These are phyloP conservation scores for Irpex sp. DNA, from an alignment of 1,284 basidiomycete genomes.

Conservation along the genomic window DNA sequence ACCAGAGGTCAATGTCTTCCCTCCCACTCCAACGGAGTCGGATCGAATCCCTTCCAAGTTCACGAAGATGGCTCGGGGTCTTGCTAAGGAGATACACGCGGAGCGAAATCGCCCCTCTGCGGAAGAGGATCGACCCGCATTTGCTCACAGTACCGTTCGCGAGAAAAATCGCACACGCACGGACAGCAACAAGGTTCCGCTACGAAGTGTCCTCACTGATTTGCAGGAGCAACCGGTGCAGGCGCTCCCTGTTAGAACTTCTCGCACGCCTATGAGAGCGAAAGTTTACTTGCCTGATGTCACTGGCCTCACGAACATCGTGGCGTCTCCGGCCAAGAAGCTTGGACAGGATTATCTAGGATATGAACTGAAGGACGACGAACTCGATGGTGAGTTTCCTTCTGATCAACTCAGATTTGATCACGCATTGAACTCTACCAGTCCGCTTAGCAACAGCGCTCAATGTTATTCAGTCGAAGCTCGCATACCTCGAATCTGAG, in stretches of 20 bases:
- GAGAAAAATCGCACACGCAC: slow-evolving; percentile 7
- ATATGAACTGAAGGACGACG: slow-evolving; percentile 47
- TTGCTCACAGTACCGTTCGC: slow-evolving; percentile 22
- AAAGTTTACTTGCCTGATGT: slow-evolving; percentile 68
- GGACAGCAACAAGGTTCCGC: slow-evolving; percentile 16
- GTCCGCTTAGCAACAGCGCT: slow-evolving; percentile 61
- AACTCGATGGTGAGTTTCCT: slow-evolving; percentile 50
- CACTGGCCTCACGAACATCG: slow-evolving; percentile 72
- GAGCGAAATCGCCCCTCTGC: slow-evolving; percentile 26
- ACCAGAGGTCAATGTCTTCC: slow-evolving; percentile 49
- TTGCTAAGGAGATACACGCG: slow-evolving; percentile 50
- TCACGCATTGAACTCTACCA: slow-evolving; percentile 21
- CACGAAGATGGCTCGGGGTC: slow-evolving; percentile 51
- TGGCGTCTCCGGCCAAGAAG: slow-evolving; percentile 60
- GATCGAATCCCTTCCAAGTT: slow-evolving; percentile 42
- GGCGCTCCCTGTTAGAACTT: slow-evolving; percentile 6
- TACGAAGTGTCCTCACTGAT: slow-evolving; percentile 18
- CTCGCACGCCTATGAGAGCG: slow-evolving; percentile 21
- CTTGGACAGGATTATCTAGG: slow-evolving; percentile 45
- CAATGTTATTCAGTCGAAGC: slow-evolving; percentile 58
- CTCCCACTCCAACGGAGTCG: slow-evolving; percentile 50
- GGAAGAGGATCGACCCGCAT: neutral
- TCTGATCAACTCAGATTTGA: neutral
- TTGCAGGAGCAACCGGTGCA: neutral
- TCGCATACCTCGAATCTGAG: slow-evolving; percentile 73